Evolutionary conservation across 108 stramenopile species (phyloP), one percentile per base, ranked within the genome.

Genomic region (Parietichytrium sp.): DNA sequence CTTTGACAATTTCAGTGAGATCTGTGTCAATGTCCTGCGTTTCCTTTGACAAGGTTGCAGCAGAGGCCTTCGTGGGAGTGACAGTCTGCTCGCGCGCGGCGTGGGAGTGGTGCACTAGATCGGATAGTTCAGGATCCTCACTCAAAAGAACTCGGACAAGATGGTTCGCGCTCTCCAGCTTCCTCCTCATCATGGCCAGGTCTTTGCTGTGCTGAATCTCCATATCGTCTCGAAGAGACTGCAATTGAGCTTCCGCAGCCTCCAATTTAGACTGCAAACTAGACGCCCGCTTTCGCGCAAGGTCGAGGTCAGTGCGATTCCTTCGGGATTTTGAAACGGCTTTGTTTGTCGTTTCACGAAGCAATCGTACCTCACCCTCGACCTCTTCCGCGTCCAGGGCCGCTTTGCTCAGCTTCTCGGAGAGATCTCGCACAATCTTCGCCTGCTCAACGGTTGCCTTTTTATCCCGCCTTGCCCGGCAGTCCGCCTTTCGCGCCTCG

Each of bases 351-450:
- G 33, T 6, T 6, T 47, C 38, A 10, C 42, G 61, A 1, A 72
- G 61, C 8, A 12, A 10, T 7, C 45, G 15, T 12, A 72, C 38
- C 10, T 72, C 61, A 6, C 20, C 38, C 20, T 72, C 10, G 38
- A 45, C 38, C 15, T n/a, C 42, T 45, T 72, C 38, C 33, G 61
- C 36, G 23, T 72, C 42, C 38, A 45, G 61, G 45, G 45, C 36
- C 7, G 45, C 23, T 1, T 16, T 38, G 6, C 38, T 72, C 38
- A 72, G 33, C 20, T 27, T 72, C 20, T 72, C 61, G 6, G 61
- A 72, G 42, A 72, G 38, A n/a, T 72, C 61, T 20, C 45, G 36
- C 8, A 72, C 61, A 27, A 45, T 45, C 61, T 72, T 72, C 20
- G 20, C 6, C 20, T 72, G 61, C 61, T 72, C 61, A 7, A 15